Conservation (phyloP, 2,329 filamentous ascomycete genomes). For the Verticillium nonalfalfae region DNA sequence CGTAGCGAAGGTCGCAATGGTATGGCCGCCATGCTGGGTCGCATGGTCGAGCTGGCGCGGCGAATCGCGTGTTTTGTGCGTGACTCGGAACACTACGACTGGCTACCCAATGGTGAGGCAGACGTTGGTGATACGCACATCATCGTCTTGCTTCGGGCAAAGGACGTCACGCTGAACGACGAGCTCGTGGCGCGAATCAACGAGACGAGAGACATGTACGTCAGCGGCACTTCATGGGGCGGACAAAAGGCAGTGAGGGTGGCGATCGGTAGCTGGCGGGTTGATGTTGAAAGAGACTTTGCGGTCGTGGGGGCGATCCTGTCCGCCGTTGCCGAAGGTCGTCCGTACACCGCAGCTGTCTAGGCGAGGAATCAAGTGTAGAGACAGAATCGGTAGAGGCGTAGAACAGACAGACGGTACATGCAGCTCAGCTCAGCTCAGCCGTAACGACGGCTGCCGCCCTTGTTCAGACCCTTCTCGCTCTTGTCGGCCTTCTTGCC, state of each 20-base stretch:
- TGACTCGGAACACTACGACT: slow-evolving; percentile 55
- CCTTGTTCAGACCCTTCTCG: slow-evolving; percentile 30
- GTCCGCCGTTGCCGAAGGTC: slow-evolving; percentile 33
- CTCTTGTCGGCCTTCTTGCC: slow-evolving; percentile 41
- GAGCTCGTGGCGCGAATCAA: slow-evolving; percentile 70
- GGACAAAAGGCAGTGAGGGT: slow-evolving; percentile 71
- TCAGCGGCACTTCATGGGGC: slow-evolving; percentile 75
- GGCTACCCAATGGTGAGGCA: slow-evolving; percentile 48
- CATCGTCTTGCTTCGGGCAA: slow-evolving; percentile 67
- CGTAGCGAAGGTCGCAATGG: slow-evolving; percentile 66
- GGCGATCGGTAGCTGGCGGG: slow-evolving; percentile 80
- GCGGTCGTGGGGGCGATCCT: slow-evolving; percentile 59
- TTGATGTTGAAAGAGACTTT: slow-evolving; percentile 62
- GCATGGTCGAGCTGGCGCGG: slow-evolving; percentile 67
- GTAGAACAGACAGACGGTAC: not conserved
- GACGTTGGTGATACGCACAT: slow-evolving; percentile 50
- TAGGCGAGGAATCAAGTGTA: not conserved
- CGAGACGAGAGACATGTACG: slow-evolving; percentile 65
- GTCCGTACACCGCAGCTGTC: not conserved
- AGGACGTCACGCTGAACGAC: slow-evolving; percentile 55
- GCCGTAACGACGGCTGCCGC: slow-evolving; percentile 51
- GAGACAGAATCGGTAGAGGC: not conserved
- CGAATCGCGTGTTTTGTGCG: slow-evolving; percentile 58
- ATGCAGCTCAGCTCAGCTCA: slow-evolving; percentile 24
- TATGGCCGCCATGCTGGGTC: slow-evolving; percentile 61